Base-by-base conservation (phyloP, 2,329 filamentous ascomycete genomes). In the Aspergillus cejpii region DNA sequence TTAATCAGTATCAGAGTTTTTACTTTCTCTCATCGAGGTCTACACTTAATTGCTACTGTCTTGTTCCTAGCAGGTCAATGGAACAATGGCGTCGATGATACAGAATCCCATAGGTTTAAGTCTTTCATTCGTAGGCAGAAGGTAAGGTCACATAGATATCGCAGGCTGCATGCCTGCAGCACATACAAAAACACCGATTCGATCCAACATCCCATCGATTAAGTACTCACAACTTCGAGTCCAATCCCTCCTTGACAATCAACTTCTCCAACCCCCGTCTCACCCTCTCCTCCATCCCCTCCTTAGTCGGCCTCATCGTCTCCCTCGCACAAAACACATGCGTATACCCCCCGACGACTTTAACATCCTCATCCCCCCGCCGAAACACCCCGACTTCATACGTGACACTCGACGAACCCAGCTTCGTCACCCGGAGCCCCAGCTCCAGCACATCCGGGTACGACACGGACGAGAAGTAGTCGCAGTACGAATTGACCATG, bases 371-470 rank as follows among this genome's bases (percentile, higher is more conserved):
- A 2, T 82, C 71, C 0, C 84, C 87, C 48, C 79, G 75, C 61
- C 87, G 83, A 59, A 96, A 97, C 1, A 97, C 75, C 0, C 82
- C 92, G 47, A 94, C 80, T 62, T 97, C 91, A 61, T 95, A 97
- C 10, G 81, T 86, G 6, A 94, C 89, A 59, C 88, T 95, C 20
- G 86, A 88, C 55, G 80, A 85, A 3, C 90, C 89, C 6, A 97
- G 75, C 65, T 84, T 90, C 54, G 84, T 85, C 27, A 95, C 88
- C 10, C 89, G 78, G 34, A 97, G 67, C 1, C 83, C 87, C 3
- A 96, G 74, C 55, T 96, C 87, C 0, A 94, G 78, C 2, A 89
- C 75, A 27, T 84, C 83, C 0, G 91, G 91, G 58, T 91, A 96
- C 3, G 83, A 79, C 33, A 92, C 81, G 0, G 85, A 84, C 0